Conservation (phyloP, 1,139 yeast species). For the Candida sanyaensis region DNA sequence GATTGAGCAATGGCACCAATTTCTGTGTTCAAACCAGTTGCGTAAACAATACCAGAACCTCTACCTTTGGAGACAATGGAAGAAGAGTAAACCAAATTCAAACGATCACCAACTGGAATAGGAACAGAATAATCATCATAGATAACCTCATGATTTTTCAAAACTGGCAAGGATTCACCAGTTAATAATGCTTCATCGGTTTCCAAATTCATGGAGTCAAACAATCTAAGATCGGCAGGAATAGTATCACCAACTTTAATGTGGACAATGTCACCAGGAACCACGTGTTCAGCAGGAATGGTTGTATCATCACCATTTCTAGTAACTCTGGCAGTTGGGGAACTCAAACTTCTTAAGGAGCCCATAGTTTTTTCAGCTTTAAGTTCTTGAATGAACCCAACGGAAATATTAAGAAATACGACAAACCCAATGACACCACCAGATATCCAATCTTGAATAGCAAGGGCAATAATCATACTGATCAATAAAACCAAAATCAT, state of each 20-base stretch:
- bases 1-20: constrained; percentile 78
- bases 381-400: constrained; percentile 71
- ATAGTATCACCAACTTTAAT: constrained; percentile 76
- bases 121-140: constrained; percentile 35
- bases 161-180: constrained; percentile 77
- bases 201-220: constrained; percentile 67
- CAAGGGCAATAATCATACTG: constrained; percentile 75
- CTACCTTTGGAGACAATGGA: constrained; percentile 78
- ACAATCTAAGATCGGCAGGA: constrained; percentile 73
- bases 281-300: constrained; percentile 65
- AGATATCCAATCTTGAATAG: constrained; percentile 77
- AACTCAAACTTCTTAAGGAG: constrained; percentile 64
- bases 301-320: constrained; percentile 63
- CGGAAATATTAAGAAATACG: constrained; percentile 62
- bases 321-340: constrained; percentile 72
- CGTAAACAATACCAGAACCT: constrained; percentile 65
- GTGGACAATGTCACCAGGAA: constrained; percentile 74
- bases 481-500: constrained; percentile 76
- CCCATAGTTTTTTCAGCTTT: constrained; percentile 85
- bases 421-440: constrained; percentile 83
- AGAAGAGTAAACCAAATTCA: constrained; percentile 73
- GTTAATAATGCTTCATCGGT: constrained; percentile 81
- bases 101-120: constrained; percentile 73
- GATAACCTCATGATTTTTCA: constrained; percentile 48
- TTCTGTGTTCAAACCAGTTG: constrained; percentile 73